phyloP scores from a whole-genome alignment of 768 basidiomycete species.

The Nidularia pulvinata region DNA sequence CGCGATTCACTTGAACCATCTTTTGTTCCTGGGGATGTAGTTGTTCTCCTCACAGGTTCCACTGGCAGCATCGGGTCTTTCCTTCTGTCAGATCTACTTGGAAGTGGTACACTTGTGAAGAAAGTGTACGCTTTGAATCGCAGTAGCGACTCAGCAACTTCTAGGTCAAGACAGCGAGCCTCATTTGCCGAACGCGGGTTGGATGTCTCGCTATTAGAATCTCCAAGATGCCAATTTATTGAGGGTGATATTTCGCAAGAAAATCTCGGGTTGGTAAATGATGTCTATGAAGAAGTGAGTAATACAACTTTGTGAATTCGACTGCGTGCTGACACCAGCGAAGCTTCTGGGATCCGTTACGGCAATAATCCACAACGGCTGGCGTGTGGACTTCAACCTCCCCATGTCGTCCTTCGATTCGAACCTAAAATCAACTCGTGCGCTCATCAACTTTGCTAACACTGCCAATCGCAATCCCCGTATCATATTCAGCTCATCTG shows the following conservation, averaged over 20 bases:
- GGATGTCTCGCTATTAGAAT: constrained; percentile 14
- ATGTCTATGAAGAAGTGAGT: constrained; percentile 15
- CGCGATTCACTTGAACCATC: background rate
- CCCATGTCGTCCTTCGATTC: constrained; percentile 41
- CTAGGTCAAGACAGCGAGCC: constrained; percentile 10
- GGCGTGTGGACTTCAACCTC: constrained; percentile 49
- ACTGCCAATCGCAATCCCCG: too few species aligned
- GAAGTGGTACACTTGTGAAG: constrained; percentile 19
- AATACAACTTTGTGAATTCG: background rate
- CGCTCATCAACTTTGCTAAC: constrained; percentile 34
- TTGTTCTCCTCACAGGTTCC: constrained; percentile 17
- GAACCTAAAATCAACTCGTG: constrained; percentile 36
- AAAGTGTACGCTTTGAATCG: constrained; percentile 22
- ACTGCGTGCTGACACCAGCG: background rate
- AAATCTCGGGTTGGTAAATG: constrained; percentile 16
- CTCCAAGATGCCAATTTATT: constrained; percentile 20
- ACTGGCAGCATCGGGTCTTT: constrained; percentile 30
- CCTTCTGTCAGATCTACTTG: constrained; percentile 31
- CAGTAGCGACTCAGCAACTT: constrained; percentile 1
- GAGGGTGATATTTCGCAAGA: constrained; percentile 19
- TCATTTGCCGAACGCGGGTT: constrained; percentile 19
- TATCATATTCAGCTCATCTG: too few species aligned
- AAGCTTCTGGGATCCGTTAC: constrained; percentile 10
- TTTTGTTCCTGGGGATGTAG: constrained; percentile 4
- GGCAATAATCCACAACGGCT: constrained; percentile 37